Conservation (phyloP, 2,329 filamentous ascomycete species). For the Malbranchea zuffiana region DNA sequence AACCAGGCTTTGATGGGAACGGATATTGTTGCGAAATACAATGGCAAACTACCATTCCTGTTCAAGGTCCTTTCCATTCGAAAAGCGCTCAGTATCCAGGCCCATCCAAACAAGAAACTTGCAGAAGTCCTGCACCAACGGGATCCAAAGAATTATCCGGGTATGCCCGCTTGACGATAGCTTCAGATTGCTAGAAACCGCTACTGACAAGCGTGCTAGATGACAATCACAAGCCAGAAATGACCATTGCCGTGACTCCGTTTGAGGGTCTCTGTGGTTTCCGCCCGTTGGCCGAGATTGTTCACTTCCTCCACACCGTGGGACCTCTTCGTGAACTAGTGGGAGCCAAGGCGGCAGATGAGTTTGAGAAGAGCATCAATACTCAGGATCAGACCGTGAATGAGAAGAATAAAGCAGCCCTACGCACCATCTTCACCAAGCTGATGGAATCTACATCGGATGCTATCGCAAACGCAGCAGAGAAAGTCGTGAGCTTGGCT, state of each 20-base stretch:
- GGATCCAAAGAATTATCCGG: conserved; percentile 86
- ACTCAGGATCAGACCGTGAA: conserved; percentile 36
- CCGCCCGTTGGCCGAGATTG: conserved; percentile 73
- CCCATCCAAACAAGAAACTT: conserved; percentile 89
- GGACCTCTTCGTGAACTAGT: conserved; percentile 55
- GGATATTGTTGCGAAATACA: conserved; percentile 63
- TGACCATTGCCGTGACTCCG: conserved; percentile 94
- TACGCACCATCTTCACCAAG: conserved; percentile 63
- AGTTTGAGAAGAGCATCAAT: conserved; percentile 45
- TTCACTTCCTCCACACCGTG: conserved; percentile 65
- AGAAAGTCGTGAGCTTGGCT: conserved; percentile 61
- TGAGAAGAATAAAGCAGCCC: conserved; percentile 61
- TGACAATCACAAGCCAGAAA: conserved; percentile 99
- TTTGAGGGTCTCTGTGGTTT: conserved; percentile 97
- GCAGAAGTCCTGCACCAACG: conserved; percentile 76
- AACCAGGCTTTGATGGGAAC: conserved; percentile 72
- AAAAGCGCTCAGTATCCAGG: conserved; percentile 94
- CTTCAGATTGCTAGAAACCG: background rate
- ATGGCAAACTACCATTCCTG: conserved; percentile 77
- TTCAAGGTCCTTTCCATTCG: conserved; percentile 96
- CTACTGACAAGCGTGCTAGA: conserved; percentile 37
- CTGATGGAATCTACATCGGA: conserved; percentile 69
- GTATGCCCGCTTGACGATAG: conserved; percentile 24
- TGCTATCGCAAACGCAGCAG: conserved; percentile 52
- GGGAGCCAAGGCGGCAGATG: conserved; percentile 41